phyloP scores from a whole-genome alignment of 2,329 filamentous ascomycete species.

The Eutypella sp. region DNA sequence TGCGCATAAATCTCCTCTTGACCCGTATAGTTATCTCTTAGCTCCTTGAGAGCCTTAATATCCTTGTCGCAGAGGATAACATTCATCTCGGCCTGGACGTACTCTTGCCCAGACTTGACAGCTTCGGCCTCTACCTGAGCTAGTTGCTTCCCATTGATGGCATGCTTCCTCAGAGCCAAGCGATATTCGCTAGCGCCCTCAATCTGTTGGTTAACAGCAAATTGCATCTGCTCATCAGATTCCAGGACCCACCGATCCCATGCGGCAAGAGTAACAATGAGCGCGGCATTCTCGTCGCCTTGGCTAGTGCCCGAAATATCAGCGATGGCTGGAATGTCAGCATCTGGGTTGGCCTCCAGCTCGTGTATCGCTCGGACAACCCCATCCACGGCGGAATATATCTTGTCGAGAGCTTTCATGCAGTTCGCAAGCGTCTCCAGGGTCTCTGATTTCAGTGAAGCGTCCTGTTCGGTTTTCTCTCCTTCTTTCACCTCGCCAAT shows the following conservation, averaged over 20 bases:
- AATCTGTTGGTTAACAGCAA: not conserved
- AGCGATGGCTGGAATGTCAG: not conserved
- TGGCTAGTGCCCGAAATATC: too few relatives aligned
- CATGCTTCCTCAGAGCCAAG: not conserved
- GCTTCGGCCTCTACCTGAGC: not conserved
- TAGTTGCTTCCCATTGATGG: not conserved
- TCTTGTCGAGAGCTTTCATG: not conserved
- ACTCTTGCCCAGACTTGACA: not conserved
- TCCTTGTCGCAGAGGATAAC: not conserved
- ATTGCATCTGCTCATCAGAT: not conserved
- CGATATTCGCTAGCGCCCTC: not conserved
- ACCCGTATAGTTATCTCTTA: not conserved
- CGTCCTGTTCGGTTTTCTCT: too few relatives aligned
- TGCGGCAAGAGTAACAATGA: not conserved
- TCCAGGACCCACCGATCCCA: not conserved
- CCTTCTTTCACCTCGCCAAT: not conserved
- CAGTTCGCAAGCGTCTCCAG: not conserved
- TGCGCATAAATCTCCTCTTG: not conserved
- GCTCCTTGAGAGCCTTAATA: not conserved
- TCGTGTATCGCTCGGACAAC: not conserved
- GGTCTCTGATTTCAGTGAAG: too few relatives aligned
- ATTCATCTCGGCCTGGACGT: slow-evolving; percentile 1
- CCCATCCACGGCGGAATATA: not conserved
- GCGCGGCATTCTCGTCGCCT: not conserved
- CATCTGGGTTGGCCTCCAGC: not conserved